phyloP scores from a whole-genome alignment of 257 asterid genomes.

The Fraxinus anomala region DNA sequence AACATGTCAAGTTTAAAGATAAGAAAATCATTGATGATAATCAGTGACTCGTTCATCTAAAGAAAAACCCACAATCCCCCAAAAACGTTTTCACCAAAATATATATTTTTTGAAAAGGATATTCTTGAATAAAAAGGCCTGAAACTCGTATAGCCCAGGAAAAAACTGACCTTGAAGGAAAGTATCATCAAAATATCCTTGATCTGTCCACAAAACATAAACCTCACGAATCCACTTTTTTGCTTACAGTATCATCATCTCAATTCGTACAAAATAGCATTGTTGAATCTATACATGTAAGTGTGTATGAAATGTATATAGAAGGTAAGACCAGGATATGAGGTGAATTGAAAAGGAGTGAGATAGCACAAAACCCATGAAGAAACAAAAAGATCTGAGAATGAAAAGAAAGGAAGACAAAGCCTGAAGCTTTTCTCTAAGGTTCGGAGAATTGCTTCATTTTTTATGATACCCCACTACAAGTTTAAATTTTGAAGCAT shows the following conservation, averaged over 20 bases:
- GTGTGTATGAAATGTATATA: background rate
- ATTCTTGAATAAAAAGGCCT: constrained; percentile 24
- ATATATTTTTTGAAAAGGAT: constrained; percentile 17
- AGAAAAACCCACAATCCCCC: constrained; percentile 25
- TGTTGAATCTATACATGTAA: background rate
- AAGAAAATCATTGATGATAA: constrained; percentile 11
- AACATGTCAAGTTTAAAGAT: background rate
- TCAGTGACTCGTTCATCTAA: constrained; percentile 19
- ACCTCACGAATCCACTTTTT: constrained; percentile 16
- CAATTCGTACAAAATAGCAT: background rate
- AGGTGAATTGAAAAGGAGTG: background rate
- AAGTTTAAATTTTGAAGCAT: constrained; percentile 24
- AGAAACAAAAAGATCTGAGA: constrained; percentile 48
- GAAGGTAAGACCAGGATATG: constrained; percentile 15
- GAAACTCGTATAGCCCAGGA: constrained; percentile 22
- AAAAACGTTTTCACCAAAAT: constrained; percentile 35
- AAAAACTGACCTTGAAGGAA: constrained; percentile 25
- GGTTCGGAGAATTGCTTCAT: constrained; percentile 24
- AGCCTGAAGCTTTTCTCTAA: constrained; percentile 29
- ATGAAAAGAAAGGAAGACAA: constrained; percentile 40
- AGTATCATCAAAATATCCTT: constrained; percentile 23
- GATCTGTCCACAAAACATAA: constrained; percentile 13
- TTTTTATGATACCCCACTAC: constrained; percentile 18
- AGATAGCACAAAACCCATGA: background rate
- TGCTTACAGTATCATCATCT: background rate